A percentile compares a stretch with the other conserved stretches of the same genome.
phyloP scores from a whole-genome alignment of 257 asterid species.

The Perilla frutescens region DNA sequence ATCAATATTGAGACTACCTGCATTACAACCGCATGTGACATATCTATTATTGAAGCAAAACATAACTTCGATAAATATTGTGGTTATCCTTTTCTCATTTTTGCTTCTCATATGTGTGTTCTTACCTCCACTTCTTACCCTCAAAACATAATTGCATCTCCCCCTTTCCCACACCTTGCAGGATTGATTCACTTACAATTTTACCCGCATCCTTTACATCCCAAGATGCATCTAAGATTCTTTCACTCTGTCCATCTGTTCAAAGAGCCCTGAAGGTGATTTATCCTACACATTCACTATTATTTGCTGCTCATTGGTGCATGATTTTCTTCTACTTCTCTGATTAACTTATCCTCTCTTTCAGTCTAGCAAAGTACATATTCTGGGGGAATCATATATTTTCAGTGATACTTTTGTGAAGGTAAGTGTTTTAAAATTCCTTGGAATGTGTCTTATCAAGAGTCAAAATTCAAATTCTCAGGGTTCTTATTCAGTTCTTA shows the following conservation, averaged over 20 bases:
- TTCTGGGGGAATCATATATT: conserved; percentile 87
- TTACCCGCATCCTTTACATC: conserved; percentile 82
- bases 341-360: conserved; percentile 36
- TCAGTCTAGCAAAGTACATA: conserved; percentile 77
- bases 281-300: conserved; percentile 27
- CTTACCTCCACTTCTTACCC: conserved; percentile 24
- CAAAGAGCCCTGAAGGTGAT: conserved; percentile 80
- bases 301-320: conserved; percentile 28
- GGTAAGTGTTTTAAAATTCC: conserved; percentile 53
- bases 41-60: no score
- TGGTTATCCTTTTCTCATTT: conserved; percentile 15
- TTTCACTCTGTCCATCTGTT: conserved; percentile 81
- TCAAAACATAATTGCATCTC: conserved; percentile 11
- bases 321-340: conserved; percentile 26
- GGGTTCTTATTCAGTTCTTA: background rate
- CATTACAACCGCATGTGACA: no score
- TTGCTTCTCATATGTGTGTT: conserved; percentile 26
- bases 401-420: conserved; percentile 79
- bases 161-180: conserved; percentile 41
- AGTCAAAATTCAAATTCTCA: conserved; percentile 17
- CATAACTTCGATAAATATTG: no score
- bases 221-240: conserved; percentile 85
- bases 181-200: conserved; percentile 89
- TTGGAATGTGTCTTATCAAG: conserved; percentile 19
- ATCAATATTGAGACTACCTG: no score